Evolutionary conservation across 768 basidiomycete species (phyloP).

Genomic region (Xerocomellus dryophilus): DNA sequence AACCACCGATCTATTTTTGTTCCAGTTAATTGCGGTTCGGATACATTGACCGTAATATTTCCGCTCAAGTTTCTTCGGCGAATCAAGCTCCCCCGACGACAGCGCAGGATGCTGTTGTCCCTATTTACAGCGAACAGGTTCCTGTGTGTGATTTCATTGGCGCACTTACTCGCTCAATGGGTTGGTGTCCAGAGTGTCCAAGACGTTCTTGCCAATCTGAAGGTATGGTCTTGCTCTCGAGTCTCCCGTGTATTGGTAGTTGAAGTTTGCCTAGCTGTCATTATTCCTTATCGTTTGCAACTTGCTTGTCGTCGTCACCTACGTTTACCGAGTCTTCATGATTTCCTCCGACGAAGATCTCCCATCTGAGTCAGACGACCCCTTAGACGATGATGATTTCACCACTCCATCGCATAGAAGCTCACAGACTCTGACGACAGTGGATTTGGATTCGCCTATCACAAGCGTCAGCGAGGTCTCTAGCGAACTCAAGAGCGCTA

Average conservation of each 20-base stretch:
- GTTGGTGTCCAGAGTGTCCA: not conserved
- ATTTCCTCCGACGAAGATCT: not conserved
- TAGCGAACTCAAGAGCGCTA: not conserved
- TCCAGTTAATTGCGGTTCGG: constrained; percentile 6
- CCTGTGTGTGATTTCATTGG: constrained; percentile 3
- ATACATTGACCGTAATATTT: not conserved
- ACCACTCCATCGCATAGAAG: not conserved
- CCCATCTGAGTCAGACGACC: not conserved
- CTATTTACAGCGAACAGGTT: constrained; percentile 12
- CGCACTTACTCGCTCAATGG: not conserved
- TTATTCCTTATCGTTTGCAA: constrained; percentile 11
- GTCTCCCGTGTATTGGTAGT: not conserved
- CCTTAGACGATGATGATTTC: constrained; percentile 4
- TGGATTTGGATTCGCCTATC: not conserved
- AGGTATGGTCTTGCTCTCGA: not conserved
- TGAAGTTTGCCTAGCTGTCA: not conserved
- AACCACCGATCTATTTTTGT: not conserved
- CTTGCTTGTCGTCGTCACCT: constrained; percentile 13
- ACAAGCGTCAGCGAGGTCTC: not conserved
- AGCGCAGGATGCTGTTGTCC: constrained; percentile 17
- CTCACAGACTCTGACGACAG: not conserved
- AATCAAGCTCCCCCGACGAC: constrained; percentile 12
- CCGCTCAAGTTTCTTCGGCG: constrained; percentile 16
- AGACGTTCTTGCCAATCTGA: not conserved
- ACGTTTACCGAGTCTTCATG: constrained; percentile 5